Base-by-base conservation (phyloP, 2,329 filamentous ascomycete genomes). In the Knoxdaviesia capensis region DNA sequence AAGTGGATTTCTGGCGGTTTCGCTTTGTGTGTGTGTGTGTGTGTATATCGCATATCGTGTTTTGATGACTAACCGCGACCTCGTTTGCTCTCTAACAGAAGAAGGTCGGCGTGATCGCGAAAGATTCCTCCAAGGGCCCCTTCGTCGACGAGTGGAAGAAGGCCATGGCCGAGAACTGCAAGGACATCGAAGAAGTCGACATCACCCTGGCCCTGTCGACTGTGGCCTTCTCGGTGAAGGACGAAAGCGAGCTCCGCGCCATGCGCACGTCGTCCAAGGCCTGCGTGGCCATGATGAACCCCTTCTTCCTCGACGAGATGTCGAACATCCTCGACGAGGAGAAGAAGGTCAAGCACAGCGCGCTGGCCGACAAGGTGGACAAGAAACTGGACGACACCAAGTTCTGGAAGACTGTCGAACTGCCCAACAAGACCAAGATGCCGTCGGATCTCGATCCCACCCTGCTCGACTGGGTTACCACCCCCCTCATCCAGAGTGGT, bases 291-390 rank as follows among this genome's bases (percentile, higher is more conserved):
- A 67, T 96, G 46, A 92, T 96, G 78, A 85, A 85, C 41, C 85
- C 88, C 45, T 98, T 90, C 60, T 96, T 96, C 58, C 78, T 98
- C 49, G 90, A 98, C 55, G 87, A 94, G 58, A 96, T 98, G 87
- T 94, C 88, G 41, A 80, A 82, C 51, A 80, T 96, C 41, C 74
- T 98, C 46, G 90, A 98, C 54, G 80, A 87, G 50, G 92, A 96
- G 59, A 94, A 94, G 67, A 94, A 94, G 56, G 85, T 96, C 55
- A 90, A 86, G 48, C 90, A 98, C 61, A 83, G 79, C 49, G 70
- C 71, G 2, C 70, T 98, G 6, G 77, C 83, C n/a, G 77, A 84
- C 52, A 90, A 87, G 59, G 80, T 98, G 32, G 77, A 88, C 50
- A 74, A 77, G 53, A 94, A 94, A 63, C 78, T 98, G 44, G 88